These are phyloP conservation scores for Jackrogersella multiformis DNA, from an alignment of 495 filamentous ascomycete species.

Conservation along the genomic window DNA sequence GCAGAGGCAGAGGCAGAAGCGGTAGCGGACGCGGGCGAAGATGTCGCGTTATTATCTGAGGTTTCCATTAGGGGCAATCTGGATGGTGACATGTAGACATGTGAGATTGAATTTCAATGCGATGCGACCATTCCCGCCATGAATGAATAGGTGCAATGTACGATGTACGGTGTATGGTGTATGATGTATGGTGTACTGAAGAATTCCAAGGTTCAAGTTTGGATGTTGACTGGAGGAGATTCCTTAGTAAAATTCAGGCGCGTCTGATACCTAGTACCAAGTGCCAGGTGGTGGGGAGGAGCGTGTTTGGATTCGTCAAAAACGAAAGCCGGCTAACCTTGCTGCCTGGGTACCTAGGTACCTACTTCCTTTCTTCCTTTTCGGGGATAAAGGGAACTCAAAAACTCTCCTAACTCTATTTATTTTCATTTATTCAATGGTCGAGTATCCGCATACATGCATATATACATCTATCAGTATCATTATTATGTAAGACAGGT, in stretches of 20 bases:
- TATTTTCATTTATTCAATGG: too few relatives aligned
- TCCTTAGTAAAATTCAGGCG: conserved; percentile 36
- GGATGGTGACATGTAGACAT: conserved; percentile 37
- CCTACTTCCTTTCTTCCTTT: conserved; percentile 6
- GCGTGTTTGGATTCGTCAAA: conserved; percentile 42
- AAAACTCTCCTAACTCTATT: too few relatives aligned
- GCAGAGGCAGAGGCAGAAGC: too few relatives aligned
- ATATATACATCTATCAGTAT: too few relatives aligned
- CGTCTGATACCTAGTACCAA: conserved; percentile 23
- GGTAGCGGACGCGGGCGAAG: conserved; percentile 56
- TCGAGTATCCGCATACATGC: too few relatives aligned
- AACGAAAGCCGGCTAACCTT: neutral
- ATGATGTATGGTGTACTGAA: too few relatives aligned
- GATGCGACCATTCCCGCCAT: conserved; percentile 36
- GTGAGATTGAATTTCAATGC: conserved; percentile 32
- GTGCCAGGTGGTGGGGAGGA: conserved; percentile 23
- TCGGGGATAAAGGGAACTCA: too few relatives aligned
- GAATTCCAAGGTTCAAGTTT: neutral
- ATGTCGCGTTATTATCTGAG: conserved; percentile 66
- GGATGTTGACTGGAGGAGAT: conserved; percentile 31
- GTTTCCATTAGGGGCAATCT: conserved; percentile 66
- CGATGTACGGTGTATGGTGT: too few relatives aligned
- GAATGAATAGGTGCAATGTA: conserved; percentile 22
- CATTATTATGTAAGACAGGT: too few relatives aligned
- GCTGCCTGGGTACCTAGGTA: too few relatives aligned